Percentiles rank a stretch among this genome's conserved stretches.
Evolutionary conservation across 2,329 filamentous ascomycete species (phyloP).

Genomic region (Claviceps quebecensis): DNA sequence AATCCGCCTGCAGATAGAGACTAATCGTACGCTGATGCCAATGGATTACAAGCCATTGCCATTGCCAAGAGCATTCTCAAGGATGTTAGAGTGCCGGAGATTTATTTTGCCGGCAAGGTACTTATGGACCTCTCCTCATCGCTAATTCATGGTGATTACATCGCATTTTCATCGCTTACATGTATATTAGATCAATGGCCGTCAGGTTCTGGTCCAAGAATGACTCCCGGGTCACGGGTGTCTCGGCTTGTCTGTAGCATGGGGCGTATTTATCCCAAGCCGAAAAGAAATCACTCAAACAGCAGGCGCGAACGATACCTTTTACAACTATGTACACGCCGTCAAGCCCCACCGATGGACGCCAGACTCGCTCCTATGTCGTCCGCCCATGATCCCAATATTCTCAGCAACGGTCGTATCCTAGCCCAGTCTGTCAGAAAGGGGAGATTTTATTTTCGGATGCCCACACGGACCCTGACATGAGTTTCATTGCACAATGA

Average conservation of each 20-base stretch:
- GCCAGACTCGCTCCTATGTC: not conserved
- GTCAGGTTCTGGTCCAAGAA: conserved; percentile 24
- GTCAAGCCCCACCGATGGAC: not conserved
- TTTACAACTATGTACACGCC: not conserved
- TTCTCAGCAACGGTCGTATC: conserved; percentile 11
- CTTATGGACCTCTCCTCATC: too few relatives aligned
- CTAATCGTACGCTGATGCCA: conserved; percentile 26
- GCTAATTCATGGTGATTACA: too few relatives aligned
- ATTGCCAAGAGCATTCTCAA: conserved; percentile 17
- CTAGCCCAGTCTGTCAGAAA: conserved; percentile 14
- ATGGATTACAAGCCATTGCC: conserved; percentile 22
- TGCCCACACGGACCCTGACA: conserved; percentile 11
- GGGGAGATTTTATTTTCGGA: conserved; percentile 18
- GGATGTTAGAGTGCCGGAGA: conserved; percentile 19
- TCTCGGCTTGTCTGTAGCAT: conserved; percentile 21
- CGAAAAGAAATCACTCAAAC: conserved; percentile 3
- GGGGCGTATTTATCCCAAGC: conserved; percentile 19
- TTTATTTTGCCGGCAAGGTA: conserved; percentile 22
- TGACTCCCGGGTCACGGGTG: conserved; percentile 24
- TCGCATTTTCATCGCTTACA: too few relatives aligned
- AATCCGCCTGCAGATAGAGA: conserved; percentile 10
- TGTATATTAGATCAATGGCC: conserved; percentile 17
- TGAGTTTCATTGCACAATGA: conserved; percentile 27
- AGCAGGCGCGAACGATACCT: conserved; percentile 1
- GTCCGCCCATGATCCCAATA: not conserved